Base-by-base conservation (phyloP, 129 eudicot species). In the sunflower (Helianthus annuus) region DNA sequence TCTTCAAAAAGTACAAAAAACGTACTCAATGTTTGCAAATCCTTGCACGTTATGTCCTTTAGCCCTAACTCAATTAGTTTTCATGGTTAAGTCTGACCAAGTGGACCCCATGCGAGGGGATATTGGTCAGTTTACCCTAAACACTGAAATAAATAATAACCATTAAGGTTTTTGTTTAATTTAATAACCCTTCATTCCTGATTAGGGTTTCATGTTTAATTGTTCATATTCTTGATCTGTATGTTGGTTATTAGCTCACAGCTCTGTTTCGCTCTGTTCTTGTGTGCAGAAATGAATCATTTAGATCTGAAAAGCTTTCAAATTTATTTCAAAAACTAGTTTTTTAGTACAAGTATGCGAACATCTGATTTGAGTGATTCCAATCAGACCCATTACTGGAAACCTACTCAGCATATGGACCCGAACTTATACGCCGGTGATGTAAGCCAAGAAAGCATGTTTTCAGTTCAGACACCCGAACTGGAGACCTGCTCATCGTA, bases 391-490 rank as follows among this genome's bases (percentile, higher is more conserved):
- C 69, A 74, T 76, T 78, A 74, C 48, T 73, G 79, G 83, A 57
- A 60, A 42, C 66, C 80, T 7, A 24, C 63, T 6, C 58, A 66
- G 16, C 68, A 57, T 59, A 65, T 64, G 15, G 83, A 86, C 73
- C 75, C 53, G 63, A 45, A 36, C 64, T 51, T 68, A 10, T 70
- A 66, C 81, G 17, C 56, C 9, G 64, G 59, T 22, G 79, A 80
- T 12, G 76, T 57, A 38, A 76, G 73, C 74, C 83, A 78, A 54
- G 89, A 68, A 22, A 69, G 52, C 46, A 73, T 76, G 15, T 80
- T 76, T 34, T 79, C 80, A 36, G 68, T 56, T 61, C 76, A 72
- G 19, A 74, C 82, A 13, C 76, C 66, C 7, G 78, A 76, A 46
- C 40, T 19, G 44, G 72, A n/a, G n/a, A n/a, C n/a, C n/a, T n/a